Evolutionary conservation across 352 stramenopile genomes (phyloP).

Genomic region (Phytophthora boehmeriae): DNA sequence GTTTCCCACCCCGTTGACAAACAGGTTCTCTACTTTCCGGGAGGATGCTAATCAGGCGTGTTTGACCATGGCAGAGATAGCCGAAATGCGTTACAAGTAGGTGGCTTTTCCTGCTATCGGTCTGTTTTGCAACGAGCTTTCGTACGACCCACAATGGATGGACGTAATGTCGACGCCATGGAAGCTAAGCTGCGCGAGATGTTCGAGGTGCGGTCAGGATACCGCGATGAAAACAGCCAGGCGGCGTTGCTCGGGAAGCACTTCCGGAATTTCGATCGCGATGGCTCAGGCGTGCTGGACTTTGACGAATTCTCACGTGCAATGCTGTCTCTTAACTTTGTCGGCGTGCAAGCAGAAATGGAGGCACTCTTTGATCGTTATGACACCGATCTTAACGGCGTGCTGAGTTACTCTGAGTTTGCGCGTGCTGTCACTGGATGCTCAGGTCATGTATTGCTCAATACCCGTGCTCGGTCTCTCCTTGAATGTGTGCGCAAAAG

Average conservation of each 20-base stretch:
- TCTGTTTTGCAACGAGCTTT: no score
- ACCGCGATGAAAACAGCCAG: slow-evolving; percentile 62
- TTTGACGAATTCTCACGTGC: slow-evolving; percentile 90
- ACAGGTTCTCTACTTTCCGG: no score
- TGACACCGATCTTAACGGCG: slow-evolving; percentile 81
- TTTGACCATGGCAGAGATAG: no score
- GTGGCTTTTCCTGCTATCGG: no score
- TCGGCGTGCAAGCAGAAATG: slow-evolving; percentile 86
- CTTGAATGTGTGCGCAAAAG: slow-evolving; percentile 50
- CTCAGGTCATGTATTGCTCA: slow-evolving; percentile 12
- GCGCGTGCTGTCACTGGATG: slow-evolving; percentile 51
- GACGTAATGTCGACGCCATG: slow-evolving; percentile 56
- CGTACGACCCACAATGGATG: slow-evolving; percentile 21
- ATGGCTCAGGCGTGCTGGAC: slow-evolving; percentile 74
- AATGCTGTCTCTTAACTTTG: slow-evolving; percentile 89
- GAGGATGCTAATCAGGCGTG: no score
- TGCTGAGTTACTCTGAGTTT: slow-evolving; percentile 83
- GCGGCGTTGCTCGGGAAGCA: slow-evolving; percentile 61
- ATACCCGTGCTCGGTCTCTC: slow-evolving; percentile 31
- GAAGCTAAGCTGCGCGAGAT: slow-evolving; percentile 58
- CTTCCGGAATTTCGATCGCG: slow-evolving; percentile 81
- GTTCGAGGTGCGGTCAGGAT: slow-evolving; percentile 79
- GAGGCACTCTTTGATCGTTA: slow-evolving; percentile 91
- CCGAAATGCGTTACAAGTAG: no score
- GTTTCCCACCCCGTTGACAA: no score